Evolutionary conservation across 441 rosid genomes (phyloP).

Genomic region (Corymbia calophylla): DNA sequence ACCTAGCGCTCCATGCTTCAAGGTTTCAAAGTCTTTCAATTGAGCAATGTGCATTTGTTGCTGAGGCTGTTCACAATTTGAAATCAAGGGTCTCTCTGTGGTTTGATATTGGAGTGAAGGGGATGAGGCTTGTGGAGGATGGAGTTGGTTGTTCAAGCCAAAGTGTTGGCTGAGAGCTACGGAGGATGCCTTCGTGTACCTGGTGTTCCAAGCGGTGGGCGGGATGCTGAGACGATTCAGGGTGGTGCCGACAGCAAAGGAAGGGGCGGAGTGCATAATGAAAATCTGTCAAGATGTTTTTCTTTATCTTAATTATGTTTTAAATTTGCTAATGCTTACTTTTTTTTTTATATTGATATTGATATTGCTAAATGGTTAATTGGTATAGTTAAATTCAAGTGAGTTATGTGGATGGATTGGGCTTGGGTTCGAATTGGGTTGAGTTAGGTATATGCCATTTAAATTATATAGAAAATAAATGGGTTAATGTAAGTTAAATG

Average conservation of each 20-base stretch:
- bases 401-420: background rate
- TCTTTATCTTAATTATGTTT: background rate
- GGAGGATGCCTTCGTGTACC: background rate
- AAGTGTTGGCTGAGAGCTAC: background rate
- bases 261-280: background rate
- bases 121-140: background rate
- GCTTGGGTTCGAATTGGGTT: background rate
- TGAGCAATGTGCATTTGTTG: background rate
- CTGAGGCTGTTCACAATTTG: background rate
- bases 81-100: background rate
- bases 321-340: background rate
- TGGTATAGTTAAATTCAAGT: background rate
- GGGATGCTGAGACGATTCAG: background rate
- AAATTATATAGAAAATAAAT: background rate
- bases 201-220: background rate
- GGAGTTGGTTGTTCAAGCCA: background rate
- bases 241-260: background rate
- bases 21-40: background rate
- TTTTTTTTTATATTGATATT: too few relatives aligned
- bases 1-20: background rate
- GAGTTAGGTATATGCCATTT: background rate
- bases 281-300: background rate
- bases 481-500: background rate
- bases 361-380: background rate
- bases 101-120: background rate